Conservation (phyloP, 2,329 filamentous ascomycete species). For the Aspergillaceae sp. region DNA sequence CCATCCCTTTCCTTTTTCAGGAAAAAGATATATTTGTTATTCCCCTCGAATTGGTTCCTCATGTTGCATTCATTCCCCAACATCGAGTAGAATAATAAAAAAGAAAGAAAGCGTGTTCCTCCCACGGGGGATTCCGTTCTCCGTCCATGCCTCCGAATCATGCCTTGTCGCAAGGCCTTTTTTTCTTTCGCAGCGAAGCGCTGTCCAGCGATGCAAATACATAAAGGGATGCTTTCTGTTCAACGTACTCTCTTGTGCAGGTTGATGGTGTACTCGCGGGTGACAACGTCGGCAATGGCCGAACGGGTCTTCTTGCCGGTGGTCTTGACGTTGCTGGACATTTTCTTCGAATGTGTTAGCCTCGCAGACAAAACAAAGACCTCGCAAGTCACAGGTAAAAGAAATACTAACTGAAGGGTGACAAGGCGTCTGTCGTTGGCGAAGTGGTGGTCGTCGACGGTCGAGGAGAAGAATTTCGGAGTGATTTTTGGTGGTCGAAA, state of each 20-base stretch:
- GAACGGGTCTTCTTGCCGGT: slow-evolving; percentile 69
- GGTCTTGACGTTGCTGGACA: slow-evolving; percentile 54
- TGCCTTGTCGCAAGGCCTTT: too few relatives aligned
- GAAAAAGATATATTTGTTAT: too few relatives aligned
- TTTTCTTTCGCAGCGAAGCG: too few relatives aligned
- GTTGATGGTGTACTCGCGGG: slow-evolving; percentile 99
- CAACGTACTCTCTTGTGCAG: slow-evolving; percentile 95
- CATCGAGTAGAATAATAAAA: background rate
- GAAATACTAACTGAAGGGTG: slow-evolving; percentile 28
- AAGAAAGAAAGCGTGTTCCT: too few relatives aligned
- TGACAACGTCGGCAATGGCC: slow-evolving; percentile 97
- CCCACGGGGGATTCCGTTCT: slow-evolving; percentile 15
- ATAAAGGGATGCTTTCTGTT: slow-evolving; percentile 8
- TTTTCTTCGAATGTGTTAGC: slow-evolving; percentile 39
- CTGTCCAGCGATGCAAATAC: background rate
- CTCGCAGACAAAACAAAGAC: background rate
- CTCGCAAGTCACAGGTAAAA: background rate
- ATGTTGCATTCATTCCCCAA: background rate
- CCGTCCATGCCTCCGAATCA: slow-evolving; percentile 21
- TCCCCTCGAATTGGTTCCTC: too few relatives aligned
- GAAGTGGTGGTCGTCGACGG: slow-evolving; percentile 24
- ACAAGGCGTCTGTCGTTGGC: slow-evolving; percentile 31
- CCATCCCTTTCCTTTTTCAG: too few relatives aligned
- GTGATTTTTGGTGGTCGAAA: slow-evolving; percentile 23
- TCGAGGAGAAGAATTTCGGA: slow-evolving; percentile 19